A percentile compares a stretch with the other conserved stretches of the same genome.
These are phyloP conservation scores for Leishmania arabica DNA, from an alignment of 208 protist genomes.

Conservation along the genomic window DNA sequence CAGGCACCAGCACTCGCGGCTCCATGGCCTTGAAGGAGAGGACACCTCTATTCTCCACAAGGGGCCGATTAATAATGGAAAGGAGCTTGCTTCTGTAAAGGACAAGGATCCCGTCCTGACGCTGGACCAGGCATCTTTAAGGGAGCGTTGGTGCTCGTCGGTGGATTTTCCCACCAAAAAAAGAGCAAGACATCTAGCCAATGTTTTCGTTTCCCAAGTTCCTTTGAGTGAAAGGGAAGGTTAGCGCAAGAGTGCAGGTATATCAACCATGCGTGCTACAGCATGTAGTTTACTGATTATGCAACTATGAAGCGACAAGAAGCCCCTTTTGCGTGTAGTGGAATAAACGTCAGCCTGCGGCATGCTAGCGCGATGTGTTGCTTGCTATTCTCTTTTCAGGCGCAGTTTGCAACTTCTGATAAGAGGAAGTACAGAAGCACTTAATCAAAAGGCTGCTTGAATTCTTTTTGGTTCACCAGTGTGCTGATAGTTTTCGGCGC, in stretches of 20 bases:
- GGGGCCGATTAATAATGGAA: constrained; percentile 6
- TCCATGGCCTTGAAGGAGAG: constrained; percentile 38
- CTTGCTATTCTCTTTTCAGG: neutral
- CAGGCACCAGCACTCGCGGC: constrained; percentile 48
- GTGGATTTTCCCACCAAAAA: neutral
- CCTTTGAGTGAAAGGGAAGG: neutral
- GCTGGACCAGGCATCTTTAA: neutral
- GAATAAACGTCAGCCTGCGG: neutral
- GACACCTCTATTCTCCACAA: constrained; percentile 17
- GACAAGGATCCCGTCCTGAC: neutral
- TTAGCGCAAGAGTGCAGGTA: neutral
- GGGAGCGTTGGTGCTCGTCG: neutral
- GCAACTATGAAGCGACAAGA: constrained; percentile 3
- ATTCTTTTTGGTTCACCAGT: neutral
- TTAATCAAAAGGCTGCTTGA: neutral
- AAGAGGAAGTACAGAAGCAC: neutral
- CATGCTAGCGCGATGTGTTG: neutral
- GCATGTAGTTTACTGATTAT: neutral
- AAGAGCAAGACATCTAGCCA: no score
- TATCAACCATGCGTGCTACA: neutral
- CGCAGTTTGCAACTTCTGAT: neutral
- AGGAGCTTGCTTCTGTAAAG: neutral
- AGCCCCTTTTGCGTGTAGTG: neutral
- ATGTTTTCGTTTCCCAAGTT: neutral
- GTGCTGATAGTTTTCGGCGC: neutral